phyloP scores from a whole-genome alignment of 2,329 filamentous ascomycete genomes.

The Coleophoma crateriformis region DNA sequence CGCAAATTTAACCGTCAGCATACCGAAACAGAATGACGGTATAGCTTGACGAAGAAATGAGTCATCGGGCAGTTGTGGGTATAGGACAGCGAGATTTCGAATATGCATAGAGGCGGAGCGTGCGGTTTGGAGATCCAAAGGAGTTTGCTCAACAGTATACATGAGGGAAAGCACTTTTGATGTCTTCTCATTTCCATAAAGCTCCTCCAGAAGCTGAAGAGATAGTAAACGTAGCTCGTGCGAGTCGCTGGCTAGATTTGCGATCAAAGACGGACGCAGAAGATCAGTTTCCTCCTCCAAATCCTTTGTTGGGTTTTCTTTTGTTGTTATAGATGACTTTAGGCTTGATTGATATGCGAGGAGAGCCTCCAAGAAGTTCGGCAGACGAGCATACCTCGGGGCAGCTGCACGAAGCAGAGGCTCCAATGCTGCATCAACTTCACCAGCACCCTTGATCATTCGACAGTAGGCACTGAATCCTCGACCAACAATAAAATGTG shows the following conservation, averaged over 20 bases:
- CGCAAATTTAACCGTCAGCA: slow-evolving; percentile 79
- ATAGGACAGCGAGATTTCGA: slow-evolving; percentile 57
- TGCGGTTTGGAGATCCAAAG: slow-evolving; percentile 69
- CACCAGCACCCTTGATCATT: slow-evolving; percentile 54
- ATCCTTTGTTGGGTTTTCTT: slow-evolving; percentile 1
- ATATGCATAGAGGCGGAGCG: slow-evolving; percentile 80
- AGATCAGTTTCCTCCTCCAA: slow-evolving; percentile 42
- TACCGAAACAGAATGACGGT: slow-evolving; percentile 79
- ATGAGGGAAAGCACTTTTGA: slow-evolving; percentile 56
- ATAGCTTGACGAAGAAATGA: slow-evolving; percentile 68
- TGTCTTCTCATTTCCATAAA: slow-evolving; percentile 44
- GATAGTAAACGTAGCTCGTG: slow-evolving; percentile 69
- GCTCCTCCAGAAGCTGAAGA: slow-evolving; percentile 62
- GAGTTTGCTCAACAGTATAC: slow-evolving; percentile 73
- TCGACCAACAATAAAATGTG: slow-evolving; percentile 68
- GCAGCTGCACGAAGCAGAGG: slow-evolving; percentile 61
- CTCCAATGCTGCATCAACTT: slow-evolving; percentile 56
- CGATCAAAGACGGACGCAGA: slow-evolving; percentile 59
- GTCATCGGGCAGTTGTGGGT: slow-evolving; percentile 52
- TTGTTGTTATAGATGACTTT: slow-evolving; percentile 7
- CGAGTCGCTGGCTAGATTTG: slow-evolving; percentile 70
- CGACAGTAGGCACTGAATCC: slow-evolving; percentile 69
- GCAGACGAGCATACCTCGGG: slow-evolving; percentile 57
- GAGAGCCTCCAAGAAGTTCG: slow-evolving; percentile 61
- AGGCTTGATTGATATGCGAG: slow-evolving; percentile 44